Percentiles rank a stretch among this genome's conserved stretches.
phyloP scores from a whole-genome alignment of 1,139 yeast genomes.

The Magnusiomyces magnusii region DNA sequence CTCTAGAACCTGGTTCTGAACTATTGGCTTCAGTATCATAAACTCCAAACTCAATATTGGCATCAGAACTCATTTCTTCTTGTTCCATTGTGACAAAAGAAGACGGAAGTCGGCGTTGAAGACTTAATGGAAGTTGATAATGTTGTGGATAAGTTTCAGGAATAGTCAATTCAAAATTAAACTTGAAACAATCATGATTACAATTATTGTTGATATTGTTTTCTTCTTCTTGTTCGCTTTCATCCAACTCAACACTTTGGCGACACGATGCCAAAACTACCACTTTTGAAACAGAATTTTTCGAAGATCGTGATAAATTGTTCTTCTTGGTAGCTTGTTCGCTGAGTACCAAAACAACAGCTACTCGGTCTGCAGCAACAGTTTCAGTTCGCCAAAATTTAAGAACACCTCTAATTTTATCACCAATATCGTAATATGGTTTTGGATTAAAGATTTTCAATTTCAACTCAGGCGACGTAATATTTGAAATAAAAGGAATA shows the following conservation, averaged over 20 bases:
- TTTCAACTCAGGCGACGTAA: neutral
- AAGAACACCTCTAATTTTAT: neutral
- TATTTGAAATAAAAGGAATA: neutral
- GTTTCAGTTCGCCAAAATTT: neutral
- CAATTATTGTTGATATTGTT: neutral
- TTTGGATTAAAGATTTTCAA: neutral
- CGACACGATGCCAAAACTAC: neutral
- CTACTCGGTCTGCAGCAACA: neutral
- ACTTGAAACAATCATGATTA: neutral
- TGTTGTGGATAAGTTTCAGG: neutral
- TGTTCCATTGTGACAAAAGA: neutral
- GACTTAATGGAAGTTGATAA: neutral
- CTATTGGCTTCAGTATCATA: neutral
- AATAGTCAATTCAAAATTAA: neutral
- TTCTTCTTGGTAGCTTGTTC: neutral
- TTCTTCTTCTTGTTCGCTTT: neutral
- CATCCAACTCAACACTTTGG: neutral
- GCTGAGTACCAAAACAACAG: neutral
- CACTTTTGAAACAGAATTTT: neutral
- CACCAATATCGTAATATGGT: neutral
- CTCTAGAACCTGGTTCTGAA: neutral
- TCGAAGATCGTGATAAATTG: neutral
- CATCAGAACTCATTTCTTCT: neutral
- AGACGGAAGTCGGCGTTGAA: slow-evolving; percentile 1
- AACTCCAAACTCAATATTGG: neutral